Percentiles rank a stretch among this genome's conserved stretches.
Evolutionary conservation across 2,329 filamentous ascomycete species (phyloP).

Genomic region (Xylaria sp.): DNA sequence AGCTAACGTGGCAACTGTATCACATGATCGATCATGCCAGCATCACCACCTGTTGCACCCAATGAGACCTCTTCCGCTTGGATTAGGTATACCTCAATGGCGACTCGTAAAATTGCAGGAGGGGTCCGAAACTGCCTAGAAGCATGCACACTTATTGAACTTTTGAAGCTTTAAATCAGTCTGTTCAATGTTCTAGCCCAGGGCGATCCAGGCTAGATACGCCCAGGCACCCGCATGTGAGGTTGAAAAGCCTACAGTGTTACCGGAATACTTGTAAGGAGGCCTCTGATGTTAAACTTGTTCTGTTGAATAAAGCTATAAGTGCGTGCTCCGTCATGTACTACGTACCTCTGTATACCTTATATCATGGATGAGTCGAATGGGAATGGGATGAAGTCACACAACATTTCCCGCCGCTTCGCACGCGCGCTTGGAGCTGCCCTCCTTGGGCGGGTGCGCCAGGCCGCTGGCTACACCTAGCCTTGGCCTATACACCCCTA

Average conservation of each 20-base stretch:
- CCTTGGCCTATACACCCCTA: not conserved
- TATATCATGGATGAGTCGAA: too few relatives aligned
- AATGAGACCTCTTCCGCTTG: not conserved
- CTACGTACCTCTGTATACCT: not conserved
- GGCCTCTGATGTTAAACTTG: accelerated
- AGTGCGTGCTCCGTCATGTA: not conserved
- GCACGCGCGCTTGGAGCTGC: constrained; percentile 19
- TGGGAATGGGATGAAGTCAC: constrained; percentile 9
- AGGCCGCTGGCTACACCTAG: constrained; percentile 13
- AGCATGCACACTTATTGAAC: not conserved
- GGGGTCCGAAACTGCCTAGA: not conserved
- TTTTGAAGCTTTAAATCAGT: not conserved
- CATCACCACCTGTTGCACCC: not conserved
- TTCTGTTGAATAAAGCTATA: not conserved
- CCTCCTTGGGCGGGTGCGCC: constrained; percentile 25
- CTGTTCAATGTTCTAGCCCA: too few relatives aligned
- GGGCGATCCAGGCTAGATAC: too few relatives aligned
- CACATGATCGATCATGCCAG: constrained; percentile 17
- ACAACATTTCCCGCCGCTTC: constrained; percentile 13
- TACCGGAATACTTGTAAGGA: not conserved
- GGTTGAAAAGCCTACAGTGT: too few relatives aligned
- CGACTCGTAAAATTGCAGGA: not conserved
- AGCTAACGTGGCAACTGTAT: constrained; percentile 5
- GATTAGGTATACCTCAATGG: not conserved
- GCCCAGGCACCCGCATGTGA: too few relatives aligned